A percentile compares a stretch with the other conserved stretches of the same genome.
These are phyloP conservation scores for Yarrowia galli DNA, from an alignment of 1,139 yeast species.

Conservation along the genomic window DNA sequence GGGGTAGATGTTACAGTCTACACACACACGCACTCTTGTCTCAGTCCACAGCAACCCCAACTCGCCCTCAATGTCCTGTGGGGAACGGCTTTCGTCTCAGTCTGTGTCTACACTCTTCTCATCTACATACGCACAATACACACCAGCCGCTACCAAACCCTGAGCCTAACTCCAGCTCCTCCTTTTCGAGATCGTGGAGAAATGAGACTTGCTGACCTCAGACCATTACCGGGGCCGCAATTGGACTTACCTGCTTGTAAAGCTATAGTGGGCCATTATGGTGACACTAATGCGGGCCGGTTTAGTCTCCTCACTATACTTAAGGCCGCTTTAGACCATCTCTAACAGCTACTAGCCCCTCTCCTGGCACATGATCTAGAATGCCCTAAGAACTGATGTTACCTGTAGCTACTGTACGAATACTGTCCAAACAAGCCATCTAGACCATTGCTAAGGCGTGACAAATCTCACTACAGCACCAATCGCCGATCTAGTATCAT, in stretches of 20 bases:
- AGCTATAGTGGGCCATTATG: no score
- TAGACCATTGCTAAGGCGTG: not conserved
- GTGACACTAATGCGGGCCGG: not conserved
- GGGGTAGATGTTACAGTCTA: no score
- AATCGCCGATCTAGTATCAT: no score
- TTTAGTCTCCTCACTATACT: not conserved
- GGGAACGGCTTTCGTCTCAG: slow-evolving; percentile 13
- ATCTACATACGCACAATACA: no score
- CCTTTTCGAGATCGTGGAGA: slow-evolving; percentile 27
- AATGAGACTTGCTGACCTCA: not conserved
- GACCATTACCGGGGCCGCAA: not conserved
- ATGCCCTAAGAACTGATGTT: not conserved
- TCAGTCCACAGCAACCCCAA: no score
- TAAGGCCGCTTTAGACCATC: not conserved
- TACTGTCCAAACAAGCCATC: no score
- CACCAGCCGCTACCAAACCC: no score
- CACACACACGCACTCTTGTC: no score
- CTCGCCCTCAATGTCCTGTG: not conserved
- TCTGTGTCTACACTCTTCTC: no score
- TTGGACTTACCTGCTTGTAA: not conserved
- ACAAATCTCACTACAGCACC: not conserved
- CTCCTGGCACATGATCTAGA: slow-evolving; percentile 17
- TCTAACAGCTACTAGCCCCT: not conserved
- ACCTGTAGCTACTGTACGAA: no score
- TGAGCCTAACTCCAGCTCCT: slow-evolving; percentile 20